Conservation (phyloP, 106 monocot genomes). For the Triglochin maritima region DNA sequence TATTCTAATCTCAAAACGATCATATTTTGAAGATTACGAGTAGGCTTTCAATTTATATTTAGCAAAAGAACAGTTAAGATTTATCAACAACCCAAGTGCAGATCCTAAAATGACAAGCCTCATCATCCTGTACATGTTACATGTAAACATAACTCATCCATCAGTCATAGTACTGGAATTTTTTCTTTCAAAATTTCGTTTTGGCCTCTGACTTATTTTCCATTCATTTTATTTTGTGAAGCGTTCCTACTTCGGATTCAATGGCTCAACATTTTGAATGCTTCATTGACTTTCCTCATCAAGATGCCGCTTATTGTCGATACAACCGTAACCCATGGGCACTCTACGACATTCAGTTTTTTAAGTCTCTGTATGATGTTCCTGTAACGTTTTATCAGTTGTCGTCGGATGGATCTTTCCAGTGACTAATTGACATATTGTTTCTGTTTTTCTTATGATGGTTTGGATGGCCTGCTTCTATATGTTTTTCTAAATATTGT, state of each 20-base stretch:
- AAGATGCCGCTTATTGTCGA: not conserved
- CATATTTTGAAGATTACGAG: too few species aligned
- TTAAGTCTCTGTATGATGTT: too few species aligned
- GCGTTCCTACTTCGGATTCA: slow-evolving; percentile 41
- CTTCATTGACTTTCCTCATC: not conserved
- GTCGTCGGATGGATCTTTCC: too few species aligned
- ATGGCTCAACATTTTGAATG: slow-evolving; percentile 33
- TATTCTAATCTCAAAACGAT: too few species aligned
- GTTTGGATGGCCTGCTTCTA: too few species aligned
- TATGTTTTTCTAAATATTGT: too few species aligned
- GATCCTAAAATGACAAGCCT: not conserved
- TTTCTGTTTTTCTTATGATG: too few species aligned
- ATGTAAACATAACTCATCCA: not conserved
- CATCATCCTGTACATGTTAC: not conserved
- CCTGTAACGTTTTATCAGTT: too few species aligned
- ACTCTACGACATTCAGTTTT: too few species aligned
- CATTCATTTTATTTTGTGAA: slow-evolving; percentile 2
- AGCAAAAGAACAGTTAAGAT: not conserved
- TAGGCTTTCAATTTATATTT: not conserved
- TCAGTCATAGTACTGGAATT: not conserved
- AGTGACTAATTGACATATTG: too few species aligned
- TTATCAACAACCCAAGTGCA: not conserved
- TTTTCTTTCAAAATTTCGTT: not conserved
- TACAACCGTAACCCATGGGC: too few species aligned
- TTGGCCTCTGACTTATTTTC: not conserved